Percentiles rank a stretch among this genome's conserved stretches.
Evolutionary conservation across 768 basidiomycete species (phyloP).

Genomic region (Panellus pusillus): DNA sequence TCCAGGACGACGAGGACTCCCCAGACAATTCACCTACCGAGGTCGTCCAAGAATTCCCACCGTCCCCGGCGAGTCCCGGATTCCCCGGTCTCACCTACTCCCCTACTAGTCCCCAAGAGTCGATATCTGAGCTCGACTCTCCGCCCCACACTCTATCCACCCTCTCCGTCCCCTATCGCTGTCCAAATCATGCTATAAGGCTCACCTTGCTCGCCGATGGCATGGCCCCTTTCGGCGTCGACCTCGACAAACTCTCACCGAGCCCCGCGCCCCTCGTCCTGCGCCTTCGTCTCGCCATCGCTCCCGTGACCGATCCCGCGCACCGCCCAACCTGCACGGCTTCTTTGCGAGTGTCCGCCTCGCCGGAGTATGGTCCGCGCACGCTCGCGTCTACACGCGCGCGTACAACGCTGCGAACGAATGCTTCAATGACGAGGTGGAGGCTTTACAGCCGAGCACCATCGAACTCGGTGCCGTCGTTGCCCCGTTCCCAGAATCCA

Average conservation of each 20-base stretch:
- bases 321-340: slow-evolving; percentile 60
- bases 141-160: slow-evolving; percentile 15
- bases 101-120: slow-evolving; percentile 17
- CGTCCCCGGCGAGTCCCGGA: slow-evolving; percentile 34
- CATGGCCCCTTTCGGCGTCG: slow-evolving; percentile 62
- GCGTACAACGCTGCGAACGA: slow-evolving; percentile 47
- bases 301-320: slow-evolving; percentile 52
- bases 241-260: slow-evolving; percentile 53
- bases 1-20: slow-evolving; percentile 46
- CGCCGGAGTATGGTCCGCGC: slow-evolving; percentile 49
- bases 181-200: slow-evolving; percentile 35
- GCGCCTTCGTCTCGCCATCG: slow-evolving; percentile 57
- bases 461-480: slow-evolving; percentile 51
- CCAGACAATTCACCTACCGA: slow-evolving; percentile 49
- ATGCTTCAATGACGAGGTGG: slow-evolving; percentile 55
- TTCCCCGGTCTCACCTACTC: slow-evolving; percentile 21
- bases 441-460: slow-evolving; percentile 47
- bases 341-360: slow-evolving; percentile 60
- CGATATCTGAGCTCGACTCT: slow-evolving; percentile 11
- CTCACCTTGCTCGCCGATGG: slow-evolving; percentile 66
- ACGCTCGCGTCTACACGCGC: slow-evolving; percentile 64
- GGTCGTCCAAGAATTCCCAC: slow-evolving; percentile 44
- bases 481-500: slow-evolving; percentile 66
- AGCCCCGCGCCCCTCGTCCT: slow-evolving; percentile 44
- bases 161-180: slow-evolving; percentile 17